A percentile compares a stretch with the other conserved stretches of the same genome.
Evolutionary conservation across 139 green algal genomes (phyloP).

Genomic region (Micractinium sp.): DNA sequence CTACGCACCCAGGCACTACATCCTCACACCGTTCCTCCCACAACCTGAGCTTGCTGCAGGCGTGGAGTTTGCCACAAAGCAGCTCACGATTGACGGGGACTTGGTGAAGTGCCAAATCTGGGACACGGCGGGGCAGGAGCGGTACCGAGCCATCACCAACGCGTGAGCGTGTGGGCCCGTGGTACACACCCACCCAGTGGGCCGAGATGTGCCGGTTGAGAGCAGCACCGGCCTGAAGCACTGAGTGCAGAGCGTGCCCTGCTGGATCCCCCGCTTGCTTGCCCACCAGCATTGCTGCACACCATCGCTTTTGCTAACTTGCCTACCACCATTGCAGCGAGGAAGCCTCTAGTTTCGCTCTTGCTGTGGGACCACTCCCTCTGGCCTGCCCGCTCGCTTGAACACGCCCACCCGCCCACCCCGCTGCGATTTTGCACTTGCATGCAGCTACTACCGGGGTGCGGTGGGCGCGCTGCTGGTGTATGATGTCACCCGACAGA

Average conservation of each 20-base stretch:
- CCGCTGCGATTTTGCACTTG: background rate
- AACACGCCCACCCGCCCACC: background rate
- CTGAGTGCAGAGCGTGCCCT: too few species aligned
- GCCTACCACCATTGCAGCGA: too few species aligned
- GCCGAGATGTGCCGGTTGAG: too few species aligned
- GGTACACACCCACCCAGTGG: too few species aligned
- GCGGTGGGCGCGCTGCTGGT: slow-evolving; percentile 96
- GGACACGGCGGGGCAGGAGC: slow-evolving; percentile 97
- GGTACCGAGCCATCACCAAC: slow-evolving; percentile 97
- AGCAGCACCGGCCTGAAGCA: too few species aligned
- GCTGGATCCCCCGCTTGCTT: too few species aligned
- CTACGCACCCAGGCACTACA: too few species aligned
- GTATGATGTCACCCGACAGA: slow-evolving; percentile 97
- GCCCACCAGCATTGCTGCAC: too few species aligned
- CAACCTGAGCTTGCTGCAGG: slow-evolving; percentile 18
- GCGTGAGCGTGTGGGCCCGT: background rate
- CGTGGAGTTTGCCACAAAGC: slow-evolving; percentile 96
- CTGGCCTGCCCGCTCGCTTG: background rate
- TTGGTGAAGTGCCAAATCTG: slow-evolving; percentile 96
- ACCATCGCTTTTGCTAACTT: too few species aligned
- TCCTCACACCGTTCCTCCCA: background rate
- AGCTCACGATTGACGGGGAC: slow-evolving; percentile 88
- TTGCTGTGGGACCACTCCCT: background rate
- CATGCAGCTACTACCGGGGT: slow-evolving; percentile 92
- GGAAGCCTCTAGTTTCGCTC: background rate